A percentile compares a stretch with the other conserved stretches of the same genome.
These are phyloP conservation scores for Hypoxylon sp. DNA, from an alignment of 2,329 filamentous ascomycete species.

Conservation along the genomic window DNA sequence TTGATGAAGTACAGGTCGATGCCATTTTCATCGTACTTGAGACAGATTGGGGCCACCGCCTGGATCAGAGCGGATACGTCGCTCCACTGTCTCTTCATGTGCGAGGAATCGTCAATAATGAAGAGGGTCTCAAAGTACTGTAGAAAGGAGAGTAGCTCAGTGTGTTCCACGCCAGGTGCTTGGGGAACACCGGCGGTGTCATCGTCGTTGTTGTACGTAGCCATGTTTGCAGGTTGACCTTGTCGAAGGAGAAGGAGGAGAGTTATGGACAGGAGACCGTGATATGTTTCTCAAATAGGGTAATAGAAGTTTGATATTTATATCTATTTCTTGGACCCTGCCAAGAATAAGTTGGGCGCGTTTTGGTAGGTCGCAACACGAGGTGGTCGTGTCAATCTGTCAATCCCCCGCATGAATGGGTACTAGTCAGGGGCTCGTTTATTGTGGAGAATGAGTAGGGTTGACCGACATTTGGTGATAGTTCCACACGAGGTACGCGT, in stretches of 20 bases:
- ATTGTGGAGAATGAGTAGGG: constrained; percentile 32
- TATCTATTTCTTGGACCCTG: background rate
- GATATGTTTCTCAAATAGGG: constrained; percentile 3
- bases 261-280: constrained; percentile 1
- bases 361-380: constrained; percentile 18
- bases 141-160: constrained; percentile 46
- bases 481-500: constrained; percentile 6
- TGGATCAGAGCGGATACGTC: constrained; percentile 47
- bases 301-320: constrained; percentile 8
- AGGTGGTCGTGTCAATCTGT: constrained; percentile 14
- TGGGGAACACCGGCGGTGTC: constrained; percentile 45
- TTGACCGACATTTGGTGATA: constrained; percentile 45
- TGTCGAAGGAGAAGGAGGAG: background rate
- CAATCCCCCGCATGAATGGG: constrained; percentile 31
- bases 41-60: constrained; percentile 44
- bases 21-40: constrained; percentile 48
- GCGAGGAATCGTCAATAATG: constrained; percentile 45
- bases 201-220: constrained; percentile 45
- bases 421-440: constrained; percentile 25
- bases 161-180: constrained; percentile 38
- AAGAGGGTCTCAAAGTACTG: constrained; percentile 47
- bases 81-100: constrained; percentile 48
- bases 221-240: constrained; percentile 24
- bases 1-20: constrained; percentile 49
- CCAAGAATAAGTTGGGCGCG: constrained; percentile 9